Evolutionary conservation across 2,329 filamentous ascomycete species (phyloP), one percentile per base, ranked within the genome.

Genomic region (Xylariomycetidae sp.): DNA sequence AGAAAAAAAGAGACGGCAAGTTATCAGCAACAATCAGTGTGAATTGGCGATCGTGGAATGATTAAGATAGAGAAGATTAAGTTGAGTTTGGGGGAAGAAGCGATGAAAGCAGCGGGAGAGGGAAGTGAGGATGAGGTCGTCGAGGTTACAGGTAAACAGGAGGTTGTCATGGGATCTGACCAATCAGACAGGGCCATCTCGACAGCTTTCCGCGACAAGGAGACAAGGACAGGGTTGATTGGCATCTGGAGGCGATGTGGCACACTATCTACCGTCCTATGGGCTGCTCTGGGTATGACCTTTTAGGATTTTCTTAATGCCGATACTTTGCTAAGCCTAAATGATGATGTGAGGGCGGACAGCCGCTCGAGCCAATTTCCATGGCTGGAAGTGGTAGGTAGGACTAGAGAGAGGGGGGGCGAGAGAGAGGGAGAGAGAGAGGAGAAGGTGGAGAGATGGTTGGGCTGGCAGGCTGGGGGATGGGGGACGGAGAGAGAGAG

Each of bases 71-170:
- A 25, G 37, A 28, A 31, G 31, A 13, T 36, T 38, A 34, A 30
- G 33, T 37, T 32, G 29, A 27, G 35, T 26, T 36, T 35, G 34
- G 44, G 38, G 39, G 37, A 30, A 31, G 39, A 42, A 26, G 11
- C 29, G 42, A 49, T 45, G 46, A 27, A 36, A 34, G 34, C 38
- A 31, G 40, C 31, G 36, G 37, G 32, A 36, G 44, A 38, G 41
- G 34, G 36, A 39, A 33, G 41, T 45, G 40, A 45, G 36, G 39
- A 44, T 42, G 47, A 50, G 40, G 49, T 51, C 37, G 45, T 41
- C 31, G 44, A 49, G 41, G 46, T 48, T 37, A 39, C 44, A 47
- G 45, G 48, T 51, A 48, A 51, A 51, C 49, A 51, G 47, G 47
- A 50, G 47, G 48, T 49, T 47, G 44, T 49, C 45, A 44, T 37